Conservation (phyloP, 805 yeast species). For the Ogataea haglerorum region DNA sequence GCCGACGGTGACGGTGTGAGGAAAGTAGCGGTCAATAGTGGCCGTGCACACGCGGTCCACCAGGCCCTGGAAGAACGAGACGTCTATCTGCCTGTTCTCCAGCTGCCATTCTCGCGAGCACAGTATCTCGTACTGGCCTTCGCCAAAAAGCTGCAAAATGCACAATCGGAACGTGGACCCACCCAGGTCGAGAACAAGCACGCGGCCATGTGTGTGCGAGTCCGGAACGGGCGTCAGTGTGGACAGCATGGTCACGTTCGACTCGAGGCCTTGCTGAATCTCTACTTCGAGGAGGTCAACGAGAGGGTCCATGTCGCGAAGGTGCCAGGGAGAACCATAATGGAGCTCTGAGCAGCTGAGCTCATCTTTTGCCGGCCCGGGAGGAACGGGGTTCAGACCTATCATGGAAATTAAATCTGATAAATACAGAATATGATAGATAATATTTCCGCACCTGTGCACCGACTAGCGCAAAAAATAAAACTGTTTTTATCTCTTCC, state of each 20-base stretch:
- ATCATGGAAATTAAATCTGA: neutral
- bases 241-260: conserved; percentile 3
- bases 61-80: conserved; percentile 42
- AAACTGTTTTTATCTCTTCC: too few species aligned
- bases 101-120: conserved; percentile 36
- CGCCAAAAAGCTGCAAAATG: conserved; percentile 19
- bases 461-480: neutral
- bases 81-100: conserved; percentile 39
- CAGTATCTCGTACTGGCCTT: conserved; percentile 9
- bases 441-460: neutral
- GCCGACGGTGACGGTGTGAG: conserved; percentile 36
- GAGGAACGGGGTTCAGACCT: neutral
- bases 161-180: conserved; percentile 50
- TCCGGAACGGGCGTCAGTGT: conserved; percentile 12
- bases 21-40: neutral
- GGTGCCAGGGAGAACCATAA: neutral
- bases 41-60: conserved; percentile 36
- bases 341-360: neutral
- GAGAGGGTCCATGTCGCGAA: neutral
- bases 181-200: conserved; percentile 51
- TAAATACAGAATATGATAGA: conserved; percentile 1
- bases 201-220: conserved; percentile 23
- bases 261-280: neutral
- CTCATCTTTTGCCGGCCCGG: neutral
- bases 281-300: neutral